phyloP scores from a whole-genome alignment of 305 asterid genomes.

The Plantago rigida region DNA sequence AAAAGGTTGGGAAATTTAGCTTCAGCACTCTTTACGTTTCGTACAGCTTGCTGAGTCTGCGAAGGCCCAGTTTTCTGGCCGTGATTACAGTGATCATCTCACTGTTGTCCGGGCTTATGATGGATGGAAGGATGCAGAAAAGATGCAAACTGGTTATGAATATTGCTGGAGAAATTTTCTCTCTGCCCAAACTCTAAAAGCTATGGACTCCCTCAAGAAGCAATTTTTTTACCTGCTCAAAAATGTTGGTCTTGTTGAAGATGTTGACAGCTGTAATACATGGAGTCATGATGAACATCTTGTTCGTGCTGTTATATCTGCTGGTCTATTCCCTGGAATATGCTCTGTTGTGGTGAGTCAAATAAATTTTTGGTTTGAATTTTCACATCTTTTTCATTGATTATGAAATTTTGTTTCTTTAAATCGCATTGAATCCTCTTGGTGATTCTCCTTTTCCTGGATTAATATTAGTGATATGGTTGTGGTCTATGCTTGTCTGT shows the following conservation, averaged over 20 bases:
- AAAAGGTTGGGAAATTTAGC: slow-evolving; percentile 14
- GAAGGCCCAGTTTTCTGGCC: slow-evolving; percentile 79
- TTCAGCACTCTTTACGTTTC: slow-evolving; percentile 25
- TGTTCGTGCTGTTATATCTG: slow-evolving; percentile 69
- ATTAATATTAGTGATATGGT: not conserved
- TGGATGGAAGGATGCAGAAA: slow-evolving; percentile 91
- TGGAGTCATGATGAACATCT: slow-evolving; percentile 74
- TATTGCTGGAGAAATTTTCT: slow-evolving; percentile 93
- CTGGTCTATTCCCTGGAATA: slow-evolving; percentile 87
- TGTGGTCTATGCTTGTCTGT: slow-evolving; percentile 11
- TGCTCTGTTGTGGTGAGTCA: slow-evolving; percentile 86
- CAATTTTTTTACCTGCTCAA: slow-evolving; percentile 67
- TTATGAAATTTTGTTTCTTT: too few species aligned
- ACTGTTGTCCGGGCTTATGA: slow-evolving; percentile 78
- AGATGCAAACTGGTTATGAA: slow-evolving; percentile 55
- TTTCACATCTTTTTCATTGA: not conserved
- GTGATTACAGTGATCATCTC: slow-evolving; percentile 84
- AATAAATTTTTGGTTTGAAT: slow-evolving; percentile 1
- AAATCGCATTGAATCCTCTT: too few species aligned
- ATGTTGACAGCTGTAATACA: slow-evolving; percentile 53
- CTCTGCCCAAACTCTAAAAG: slow-evolving; percentile 74
- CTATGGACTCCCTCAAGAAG: slow-evolving; percentile 80
- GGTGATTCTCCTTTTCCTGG: not conserved
- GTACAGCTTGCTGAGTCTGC: slow-evolving; percentile 94
- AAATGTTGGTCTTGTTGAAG: slow-evolving; percentile 62